Percentiles rank a stretch among this genome's conserved stretches.
Conservation (phyloP, 75 land plant species). For the Ceratopteris richardii region DNA sequence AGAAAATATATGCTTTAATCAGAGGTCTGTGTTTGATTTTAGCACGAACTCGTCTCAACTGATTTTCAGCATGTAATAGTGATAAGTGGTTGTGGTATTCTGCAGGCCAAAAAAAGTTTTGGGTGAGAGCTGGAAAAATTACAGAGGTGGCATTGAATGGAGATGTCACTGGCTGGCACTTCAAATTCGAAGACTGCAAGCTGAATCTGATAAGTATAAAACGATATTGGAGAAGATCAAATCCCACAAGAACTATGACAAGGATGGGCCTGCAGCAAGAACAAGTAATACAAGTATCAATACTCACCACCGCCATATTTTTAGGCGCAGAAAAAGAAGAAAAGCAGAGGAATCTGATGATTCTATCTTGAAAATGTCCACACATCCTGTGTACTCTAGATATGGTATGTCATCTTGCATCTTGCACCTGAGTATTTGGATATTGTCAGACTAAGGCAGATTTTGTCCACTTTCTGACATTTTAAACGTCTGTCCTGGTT, state of each 20-base stretch:
- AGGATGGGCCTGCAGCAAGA: too few relatives aligned
- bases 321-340: slow-evolving; percentile 24
- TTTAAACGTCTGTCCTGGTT: too few relatives aligned
- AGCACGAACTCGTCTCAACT: too few relatives aligned
- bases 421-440: background rate
- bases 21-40: background rate
- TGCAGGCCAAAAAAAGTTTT: slow-evolving; percentile 32
- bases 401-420: slow-evolving; percentile 23
- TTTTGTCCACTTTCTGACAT: background rate
- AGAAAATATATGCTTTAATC: slow-evolving; percentile 13
- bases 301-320: slow-evolving; percentile 1
- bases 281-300: background rate
- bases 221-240: background rate
- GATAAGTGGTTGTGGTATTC: background rate
- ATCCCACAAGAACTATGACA: background rate
- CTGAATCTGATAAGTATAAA: slow-evolving; percentile 21
- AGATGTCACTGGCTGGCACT: slow-evolving; percentile 36
- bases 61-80: too few relatives aligned
- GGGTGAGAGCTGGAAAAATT: slow-evolving; percentile 29
- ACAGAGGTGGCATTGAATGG: slow-evolving; percentile 40
- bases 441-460: background rate
- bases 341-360: slow-evolving; percentile 27
- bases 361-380: slow-evolving; percentile 19
- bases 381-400: slow-evolving; percentile 38
- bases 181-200: slow-evolving; percentile 21